Base-by-base conservation (phyloP, 176 grass and related monocot genomes). In the Aegilops bicornis region DNA sequence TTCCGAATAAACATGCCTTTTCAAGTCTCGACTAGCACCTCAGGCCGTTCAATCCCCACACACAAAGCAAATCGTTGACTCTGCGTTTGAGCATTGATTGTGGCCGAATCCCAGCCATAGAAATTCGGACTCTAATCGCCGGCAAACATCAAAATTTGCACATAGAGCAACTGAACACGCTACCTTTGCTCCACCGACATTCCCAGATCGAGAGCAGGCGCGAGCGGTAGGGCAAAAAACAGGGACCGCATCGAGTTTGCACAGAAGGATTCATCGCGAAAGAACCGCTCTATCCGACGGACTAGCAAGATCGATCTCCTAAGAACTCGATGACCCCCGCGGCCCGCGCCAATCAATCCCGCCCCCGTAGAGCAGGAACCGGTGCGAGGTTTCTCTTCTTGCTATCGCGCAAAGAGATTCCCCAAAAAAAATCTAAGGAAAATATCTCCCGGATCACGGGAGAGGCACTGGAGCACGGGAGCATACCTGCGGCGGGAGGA, bases 291-390 rank as follows among this genome's bases (percentile, higher is more conserved):
- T 27, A 31, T 27, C 12, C 15, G 19, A 23, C 2, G 13, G 59
- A 79, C 5, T 39, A 27, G 6, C 58, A 80, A 66, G 80, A 83
- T 83, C 42, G 75, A 83, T 83, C 42, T 31, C 78, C 43, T 9
- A 43, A 6, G 10, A 79, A 79, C 64, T 36, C 42, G 27, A 24
- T 31, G 1, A 13, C 22, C 72, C 24, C 59, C 29, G 40, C 78
- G 24, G 39, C 23, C n/a, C 27, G 50, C 74, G 22, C 36, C 20
- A 83, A 79, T 47, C 78, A 36, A 76, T 14, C 62, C 35, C 59
- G 43, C 10, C 24, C 15, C 40, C 8, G 5, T 23, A 35, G 10
- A 29, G 13, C 4, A n/a, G 17, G 43, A 61, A 15, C n/a, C 47
- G 10, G 23, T 29, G 7, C 35, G 23, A 80, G n/a, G 7, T 45